Percentiles rank a stretch among this genome's conserved stretches.
These are phyloP conservation scores for Polysphondylium violaceum DNA, from an alignment of 78 protist genomes.

Conservation along the genomic window DNA sequence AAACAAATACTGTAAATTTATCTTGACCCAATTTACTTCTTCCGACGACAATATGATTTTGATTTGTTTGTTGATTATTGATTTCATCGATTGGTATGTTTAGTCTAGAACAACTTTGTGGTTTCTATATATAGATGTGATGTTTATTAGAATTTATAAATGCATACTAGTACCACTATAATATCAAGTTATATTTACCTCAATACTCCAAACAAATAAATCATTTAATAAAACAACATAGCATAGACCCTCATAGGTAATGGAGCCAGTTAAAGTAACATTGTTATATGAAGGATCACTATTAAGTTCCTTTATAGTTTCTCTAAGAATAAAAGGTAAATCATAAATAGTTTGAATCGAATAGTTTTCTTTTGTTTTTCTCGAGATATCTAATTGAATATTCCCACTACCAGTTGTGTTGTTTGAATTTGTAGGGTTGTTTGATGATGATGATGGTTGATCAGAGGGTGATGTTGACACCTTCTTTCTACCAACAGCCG, in stretches of 20 bases:
- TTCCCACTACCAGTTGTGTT: too few species aligned
- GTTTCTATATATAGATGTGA: background rate
- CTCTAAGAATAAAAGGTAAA: constrained; percentile 7
- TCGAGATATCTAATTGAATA: too few species aligned
- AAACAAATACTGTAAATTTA: constrained; percentile 29
- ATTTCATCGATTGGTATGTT: constrained; percentile 22
- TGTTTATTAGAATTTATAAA: background rate
- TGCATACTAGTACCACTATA: background rate
- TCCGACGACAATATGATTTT: constrained; percentile 18
- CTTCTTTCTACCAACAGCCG: too few species aligned
- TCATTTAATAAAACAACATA: constrained; percentile 12
- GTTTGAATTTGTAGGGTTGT: too few species aligned
- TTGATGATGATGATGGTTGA: too few species aligned
- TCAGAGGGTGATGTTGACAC: too few species aligned
- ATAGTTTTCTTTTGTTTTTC: background rate
- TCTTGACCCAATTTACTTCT: constrained; percentile 6
- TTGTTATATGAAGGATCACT: background rate
- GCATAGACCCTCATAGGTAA: constrained; percentile 2
- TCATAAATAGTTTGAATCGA: background rate
- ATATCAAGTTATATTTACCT: background rate
- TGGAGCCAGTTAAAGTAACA: background rate
- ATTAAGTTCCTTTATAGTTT: background rate
- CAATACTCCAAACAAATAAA: constrained; percentile 59
- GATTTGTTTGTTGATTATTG: constrained; percentile 3
- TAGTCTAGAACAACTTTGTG: constrained; percentile 38